Evolutionary conservation across 345 rosid genomes (phyloP).

Genomic region (Alliaria petiolata): DNA sequence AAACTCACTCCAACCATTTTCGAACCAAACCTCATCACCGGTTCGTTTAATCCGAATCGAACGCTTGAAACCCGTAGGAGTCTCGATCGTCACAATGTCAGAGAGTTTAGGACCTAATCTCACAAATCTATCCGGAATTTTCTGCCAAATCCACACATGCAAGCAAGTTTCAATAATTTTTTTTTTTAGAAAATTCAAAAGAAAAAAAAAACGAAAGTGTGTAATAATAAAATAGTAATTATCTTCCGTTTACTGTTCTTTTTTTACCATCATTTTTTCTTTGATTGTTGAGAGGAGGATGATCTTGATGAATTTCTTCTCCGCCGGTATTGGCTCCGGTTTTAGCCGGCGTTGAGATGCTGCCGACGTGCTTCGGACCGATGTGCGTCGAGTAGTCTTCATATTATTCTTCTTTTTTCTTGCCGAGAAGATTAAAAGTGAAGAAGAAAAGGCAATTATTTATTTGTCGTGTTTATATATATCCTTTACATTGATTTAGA

Average conservation of each 20-base stretch:
- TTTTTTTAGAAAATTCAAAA: background rate
- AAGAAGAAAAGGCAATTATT: background rate
- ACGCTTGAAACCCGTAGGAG: constrained; percentile 23
- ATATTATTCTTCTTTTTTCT: background rate
- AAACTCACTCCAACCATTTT: constrained; percentile 31
- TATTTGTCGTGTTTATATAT: background rate
- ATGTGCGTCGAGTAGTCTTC: background rate
- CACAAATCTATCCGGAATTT: constrained; percentile 25
- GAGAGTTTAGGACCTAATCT: constrained; percentile 22
- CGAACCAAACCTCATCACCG: constrained; percentile 21
- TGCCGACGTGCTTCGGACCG: background rate
- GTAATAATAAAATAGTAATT: too few species aligned
- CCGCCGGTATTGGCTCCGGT: constrained; percentile 4
- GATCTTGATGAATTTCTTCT: constrained; percentile 6
- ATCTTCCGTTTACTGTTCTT: background rate
- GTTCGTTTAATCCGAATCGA: constrained; percentile 2
- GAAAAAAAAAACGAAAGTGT: background rate
- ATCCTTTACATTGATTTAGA: background rate
- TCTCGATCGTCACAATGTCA: constrained; percentile 9
- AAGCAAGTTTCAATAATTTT: background rate
- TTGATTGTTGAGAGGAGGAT: background rate
- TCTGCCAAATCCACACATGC: constrained; percentile 21
- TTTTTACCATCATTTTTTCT: constrained; percentile 21
- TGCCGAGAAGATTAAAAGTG: background rate
- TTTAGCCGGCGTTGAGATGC: background rate